phyloP scores from a whole-genome alignment of 495 filamentous ascomycete species.

The Polyplosphaeria fusca region DNA sequence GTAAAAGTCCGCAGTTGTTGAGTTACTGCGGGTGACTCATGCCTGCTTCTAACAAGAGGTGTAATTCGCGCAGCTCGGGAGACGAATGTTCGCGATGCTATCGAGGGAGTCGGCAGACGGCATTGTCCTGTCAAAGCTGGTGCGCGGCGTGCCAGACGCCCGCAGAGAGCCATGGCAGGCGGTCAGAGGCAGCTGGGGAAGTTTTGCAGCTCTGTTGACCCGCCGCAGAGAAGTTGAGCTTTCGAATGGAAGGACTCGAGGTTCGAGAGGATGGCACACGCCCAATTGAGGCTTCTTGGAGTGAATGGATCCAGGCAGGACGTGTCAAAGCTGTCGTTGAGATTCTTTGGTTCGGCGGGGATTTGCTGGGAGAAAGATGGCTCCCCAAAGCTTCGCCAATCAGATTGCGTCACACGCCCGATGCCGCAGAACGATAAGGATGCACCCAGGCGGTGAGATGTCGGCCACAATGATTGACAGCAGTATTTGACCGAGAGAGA shows the following conservation, averaged over 20 bases:
- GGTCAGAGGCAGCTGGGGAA: conserved; percentile 8
- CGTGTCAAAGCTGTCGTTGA: conserved; percentile 5
- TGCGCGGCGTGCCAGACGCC: conserved; percentile 34
- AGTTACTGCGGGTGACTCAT: conserved; percentile 21
- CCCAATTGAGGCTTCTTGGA: conserved; percentile 20
- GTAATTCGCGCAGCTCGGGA: conserved; percentile 16
- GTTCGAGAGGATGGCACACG: not conserved
- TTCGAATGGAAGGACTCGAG: not conserved
- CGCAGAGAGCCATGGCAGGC: conserved; percentile 35
- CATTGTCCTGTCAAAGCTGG: conserved; percentile 24
- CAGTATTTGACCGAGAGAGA: not conserved
- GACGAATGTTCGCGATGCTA: conserved; percentile 15
- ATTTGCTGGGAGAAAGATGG: conserved; percentile 10
- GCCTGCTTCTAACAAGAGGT: conserved; percentile 3
- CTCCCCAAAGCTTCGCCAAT: conserved; percentile 17
- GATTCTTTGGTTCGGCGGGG: not conserved
- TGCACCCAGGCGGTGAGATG: not conserved
- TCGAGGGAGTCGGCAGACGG: conserved; percentile 11
- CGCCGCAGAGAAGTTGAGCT: not conserved
- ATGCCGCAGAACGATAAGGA: conserved; percentile 15
- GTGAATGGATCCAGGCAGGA: conserved; percentile 1
- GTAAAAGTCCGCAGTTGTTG: conserved; percentile 31
- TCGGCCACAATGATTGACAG: not conserved
- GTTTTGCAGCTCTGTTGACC: conserved; percentile 25
- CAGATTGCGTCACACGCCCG: conserved; percentile 14